These are phyloP conservation scores for Aschersonia sp. DNA, from an alignment of 2,329 filamentous ascomycete species.

Conservation along the genomic window DNA sequence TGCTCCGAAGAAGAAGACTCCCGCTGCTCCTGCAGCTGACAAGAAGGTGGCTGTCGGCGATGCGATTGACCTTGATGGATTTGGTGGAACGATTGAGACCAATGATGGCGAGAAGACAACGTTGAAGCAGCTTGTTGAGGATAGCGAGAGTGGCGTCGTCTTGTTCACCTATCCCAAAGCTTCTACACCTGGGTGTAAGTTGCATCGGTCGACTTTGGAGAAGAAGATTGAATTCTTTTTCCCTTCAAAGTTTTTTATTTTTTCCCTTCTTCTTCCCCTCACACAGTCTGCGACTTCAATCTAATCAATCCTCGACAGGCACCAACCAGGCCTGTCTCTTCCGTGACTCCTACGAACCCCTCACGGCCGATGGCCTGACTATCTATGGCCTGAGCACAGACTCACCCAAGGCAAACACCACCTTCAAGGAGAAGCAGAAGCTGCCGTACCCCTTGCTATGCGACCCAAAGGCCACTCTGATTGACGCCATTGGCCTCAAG, in stretches of 20 bases:
- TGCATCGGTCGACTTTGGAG: background rate
- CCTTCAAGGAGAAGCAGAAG: slow-evolving; percentile 82
- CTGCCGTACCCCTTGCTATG: slow-evolving; percentile 81
- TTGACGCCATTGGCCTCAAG: slow-evolving; percentile 77
- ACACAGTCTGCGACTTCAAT: background rate
- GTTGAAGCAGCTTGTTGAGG: slow-evolving; percentile 64
- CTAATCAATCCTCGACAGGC: slow-evolving; percentile 38
- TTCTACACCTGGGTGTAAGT: slow-evolving; percentile 84
- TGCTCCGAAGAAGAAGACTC: background rate
- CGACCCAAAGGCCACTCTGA: slow-evolving; percentile 60
- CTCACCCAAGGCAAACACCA: slow-evolving; percentile 80
- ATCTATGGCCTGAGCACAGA: slow-evolving; percentile 88
- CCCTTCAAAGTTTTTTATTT: background rate
- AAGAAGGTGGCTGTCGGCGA: slow-evolving; percentile 39
- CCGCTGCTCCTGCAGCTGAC: slow-evolving; percentile 10
- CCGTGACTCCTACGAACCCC: slow-evolving; percentile 64
- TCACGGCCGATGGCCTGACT: slow-evolving; percentile 65
- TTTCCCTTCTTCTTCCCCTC: slow-evolving; percentile 1
- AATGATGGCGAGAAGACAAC: slow-evolving; percentile 72
- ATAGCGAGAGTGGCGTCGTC: slow-evolving; percentile 75
- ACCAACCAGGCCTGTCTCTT: slow-evolving; percentile 89
- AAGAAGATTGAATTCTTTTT: no score
- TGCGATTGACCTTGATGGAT: slow-evolving; percentile 39
- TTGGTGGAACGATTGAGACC: slow-evolving; percentile 64
- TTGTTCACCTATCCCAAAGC: slow-evolving; percentile 94